A percentile compares a stretch with the other conserved stretches of the same genome.
phyloP scores from a whole-genome alignment of 805 yeast genomes.

The Saturnispora gosingensis region DNA sequence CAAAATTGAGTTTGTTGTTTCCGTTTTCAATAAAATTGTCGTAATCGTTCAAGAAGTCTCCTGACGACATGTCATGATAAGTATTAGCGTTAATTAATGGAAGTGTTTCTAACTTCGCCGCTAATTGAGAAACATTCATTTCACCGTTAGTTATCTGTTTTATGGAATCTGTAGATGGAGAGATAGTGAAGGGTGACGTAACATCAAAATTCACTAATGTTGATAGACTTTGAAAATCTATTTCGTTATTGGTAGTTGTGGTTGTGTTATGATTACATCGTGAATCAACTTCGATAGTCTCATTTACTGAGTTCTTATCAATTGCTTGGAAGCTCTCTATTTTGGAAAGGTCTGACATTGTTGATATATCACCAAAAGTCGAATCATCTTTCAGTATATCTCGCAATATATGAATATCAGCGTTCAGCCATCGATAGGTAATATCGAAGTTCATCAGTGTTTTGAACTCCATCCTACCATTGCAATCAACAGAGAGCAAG shows the following conservation, averaged over 20 bases:
- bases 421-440: not conserved
- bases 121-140: slow-evolving; percentile 18
- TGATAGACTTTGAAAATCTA: not conserved
- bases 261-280: not conserved
- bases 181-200: slow-evolving; percentile 34
- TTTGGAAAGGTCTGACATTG: not conserved
- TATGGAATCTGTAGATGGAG: slow-evolving; percentile 64
- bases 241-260: not conserved
- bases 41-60: slow-evolving; percentile 7
- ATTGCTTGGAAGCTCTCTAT: not conserved
- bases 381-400: slow-evolving; percentile 3
- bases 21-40: slow-evolving; percentile 4
- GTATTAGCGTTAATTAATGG: slow-evolving; percentile 5
- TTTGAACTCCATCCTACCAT: slow-evolving; percentile 43
- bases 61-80: slow-evolving; percentile 3
- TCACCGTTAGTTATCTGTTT: slow-evolving; percentile 28
- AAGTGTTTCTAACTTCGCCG: not conserved
- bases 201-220: slow-evolving; percentile 1
- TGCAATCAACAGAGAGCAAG: slow-evolving; percentile 36
- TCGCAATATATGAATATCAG: not conserved
- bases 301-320: not conserved
- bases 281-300: not conserved
- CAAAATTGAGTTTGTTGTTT: not conserved
- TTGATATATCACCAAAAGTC: slow-evolving; percentile 2
- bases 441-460: slow-evolving; percentile 27